Percentiles rank a stretch among this genome's conserved stretches.
These are phyloP conservation scores for Geotrichum europaeum DNA, from an alignment of 1,139 yeast genomes.

Conservation along the genomic window DNA sequence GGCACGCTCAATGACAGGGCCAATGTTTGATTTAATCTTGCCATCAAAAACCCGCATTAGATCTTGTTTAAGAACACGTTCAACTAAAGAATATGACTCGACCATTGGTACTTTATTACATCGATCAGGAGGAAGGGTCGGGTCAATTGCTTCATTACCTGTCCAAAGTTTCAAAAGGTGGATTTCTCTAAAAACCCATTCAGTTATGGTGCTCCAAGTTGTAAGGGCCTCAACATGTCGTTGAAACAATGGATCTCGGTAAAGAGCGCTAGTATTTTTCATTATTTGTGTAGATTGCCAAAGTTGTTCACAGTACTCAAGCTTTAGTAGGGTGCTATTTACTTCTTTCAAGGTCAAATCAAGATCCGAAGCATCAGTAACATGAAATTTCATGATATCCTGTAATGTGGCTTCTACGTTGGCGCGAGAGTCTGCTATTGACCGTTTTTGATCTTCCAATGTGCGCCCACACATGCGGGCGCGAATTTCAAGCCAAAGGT, in stretches of 20 bases:
- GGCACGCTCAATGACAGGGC: conserved; percentile 74
- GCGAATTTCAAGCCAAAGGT: conserved; percentile 71
- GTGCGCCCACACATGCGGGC: conserved; percentile 81
- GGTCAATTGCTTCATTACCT: conserved; percentile 73
- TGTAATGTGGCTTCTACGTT: conserved; percentile 69
- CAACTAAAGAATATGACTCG: conserved; percentile 56
- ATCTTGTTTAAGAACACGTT: conserved; percentile 78
- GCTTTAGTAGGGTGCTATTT: conserved; percentile 49
- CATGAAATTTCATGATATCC: conserved; percentile 60
- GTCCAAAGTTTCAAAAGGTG: conserved; percentile 60
- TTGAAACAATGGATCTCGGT: conserved; percentile 59
- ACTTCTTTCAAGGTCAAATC: conserved; percentile 43
- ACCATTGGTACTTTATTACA: conserved; percentile 2
- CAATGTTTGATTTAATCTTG: conserved; percentile 53
- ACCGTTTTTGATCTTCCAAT: conserved; percentile 69
- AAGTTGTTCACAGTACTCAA: conserved; percentile 63
- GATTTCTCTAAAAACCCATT: conserved; percentile 58
- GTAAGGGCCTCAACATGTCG: conserved; percentile 67
- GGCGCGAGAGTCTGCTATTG: conserved; percentile 66
- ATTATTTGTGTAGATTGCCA: conserved; percentile 81
- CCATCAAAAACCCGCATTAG: conserved; percentile 57
- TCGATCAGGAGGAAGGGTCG: conserved; percentile 36
- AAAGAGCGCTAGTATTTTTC: conserved; percentile 70
- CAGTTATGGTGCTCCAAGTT: conserved; percentile 78
- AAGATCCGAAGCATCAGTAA: conserved; percentile 32